Base-by-base conservation (phyloP, 179 eudicot genomes). In the Gypsophila paniculata region DNA sequence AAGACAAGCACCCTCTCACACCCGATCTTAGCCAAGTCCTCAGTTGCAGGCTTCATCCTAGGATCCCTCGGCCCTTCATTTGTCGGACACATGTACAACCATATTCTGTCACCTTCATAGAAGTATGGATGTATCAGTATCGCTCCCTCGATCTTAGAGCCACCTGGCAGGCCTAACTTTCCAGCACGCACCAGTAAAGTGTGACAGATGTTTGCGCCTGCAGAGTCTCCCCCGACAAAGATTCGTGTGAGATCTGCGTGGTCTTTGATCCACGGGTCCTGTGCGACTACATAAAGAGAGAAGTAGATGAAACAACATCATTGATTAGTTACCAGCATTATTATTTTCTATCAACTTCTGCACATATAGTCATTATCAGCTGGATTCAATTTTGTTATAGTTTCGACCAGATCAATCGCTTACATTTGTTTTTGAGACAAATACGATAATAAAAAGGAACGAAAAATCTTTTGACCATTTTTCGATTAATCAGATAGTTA, bases 131-230 rank as follows among this genome's bases (percentile, higher is more conserved):
- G 86, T 5, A 81, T 42, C 21, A 81, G n/a, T n/a, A 81, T 42
- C 54, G 74, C 73, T 11, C 86, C 86, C 51, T 67, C 75, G 9
- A 79, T 22, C 23, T 55, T 64, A 5, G 75, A 60, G 0, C 19
- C 73, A 17, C 73, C 76, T 3, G 71, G 71, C 0, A 80, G 63
- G 5, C 72, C 79, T 22, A 3, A 5, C 13, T 70, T 53, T 58
- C 80, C 83, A 15, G 38, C 84, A 51, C 81, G 80, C 6, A 60
- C 62, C 0, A 75, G 58, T 21, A 82, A 21, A 0, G 64, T 52
- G 64, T 85, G 85, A 10, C 69, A 55, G 23, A 85, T 82, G 73
- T 82, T 85, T 25, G 75, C 84, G 6, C 88, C 88, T 11, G 85
- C 85, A 17, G 85, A 82, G 5, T 85, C 82, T 4, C 88, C 88